Base-by-base conservation (phyloP, 148 eudicot genomes). In the Camellia sinensis region DNA sequence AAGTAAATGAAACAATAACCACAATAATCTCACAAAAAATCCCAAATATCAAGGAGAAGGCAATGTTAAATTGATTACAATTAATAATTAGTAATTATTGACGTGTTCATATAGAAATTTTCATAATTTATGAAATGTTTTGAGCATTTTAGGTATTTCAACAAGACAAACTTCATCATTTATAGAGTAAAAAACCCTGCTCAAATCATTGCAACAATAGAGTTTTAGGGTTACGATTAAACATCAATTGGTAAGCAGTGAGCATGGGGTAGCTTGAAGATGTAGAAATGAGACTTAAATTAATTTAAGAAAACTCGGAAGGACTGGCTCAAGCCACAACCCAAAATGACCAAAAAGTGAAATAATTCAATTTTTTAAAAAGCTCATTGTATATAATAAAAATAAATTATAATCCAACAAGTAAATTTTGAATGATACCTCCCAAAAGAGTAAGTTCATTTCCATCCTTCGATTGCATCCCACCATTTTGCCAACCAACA, bases 401-500 rank as follows among this genome's bases (percentile, higher is more conserved):
- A 29, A 29, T 29, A 29, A 29, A 29, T 7, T 29, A 50, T 12
- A 50, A 29, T 6, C 61, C 15, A 6, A 71, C 7, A 6, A 78
- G 18, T 40, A 72, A 53, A 46, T 29, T 18, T 21, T 63, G 68
- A 10, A 57, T 14, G 44, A 46, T 86, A 90, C 93, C 93, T 89
- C 93, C 93, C 82, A 90, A 87, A 81, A 90, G 87, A 63, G 81
- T 82, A 53, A 87, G 74, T 29, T 83, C 89, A 52, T 82, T 83
- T 65, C 93, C 93, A 11, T 84, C 86, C 64, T 74, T 77, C 43
- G 86, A 73, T 69, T 79, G 80, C 11, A 80, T 29, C 66, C 84
- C 88, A 44, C 86, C 81, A 75, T 76, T 87, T 84, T 83, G 85
- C 94, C 92, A 91, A 56, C 94, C 94, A 17, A 89, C 48, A 66